Evolutionary conservation across 805 yeast genomes (phyloP).

Genomic region (Schizosaccharomyces japonicus): DNA sequence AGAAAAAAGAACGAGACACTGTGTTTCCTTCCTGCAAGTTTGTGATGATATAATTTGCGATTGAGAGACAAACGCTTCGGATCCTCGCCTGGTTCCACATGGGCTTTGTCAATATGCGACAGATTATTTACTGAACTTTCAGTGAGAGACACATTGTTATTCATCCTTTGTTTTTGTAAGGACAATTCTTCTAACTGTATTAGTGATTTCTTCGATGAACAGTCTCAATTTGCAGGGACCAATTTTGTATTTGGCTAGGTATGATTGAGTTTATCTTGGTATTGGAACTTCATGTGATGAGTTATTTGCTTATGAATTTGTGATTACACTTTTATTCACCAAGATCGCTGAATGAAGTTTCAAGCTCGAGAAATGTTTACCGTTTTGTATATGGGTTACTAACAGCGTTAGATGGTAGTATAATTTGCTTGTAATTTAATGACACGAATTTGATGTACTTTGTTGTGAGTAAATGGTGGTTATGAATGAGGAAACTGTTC

Average conservation of each 20-base stretch:
- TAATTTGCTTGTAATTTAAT: no score
- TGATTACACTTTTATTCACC: background rate
- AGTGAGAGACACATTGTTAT: background rate
- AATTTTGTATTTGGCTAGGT: background rate
- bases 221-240: no score
- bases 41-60: conserved; percentile 3
- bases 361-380: background rate
- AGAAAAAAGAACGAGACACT: no score
- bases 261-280: background rate
- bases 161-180: background rate
- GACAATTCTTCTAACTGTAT: background rate
- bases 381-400: no score
- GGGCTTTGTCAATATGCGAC: conserved; percentile 1
- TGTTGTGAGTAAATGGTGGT: no score
- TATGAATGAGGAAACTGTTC: no score
- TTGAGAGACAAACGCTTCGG: background rate
- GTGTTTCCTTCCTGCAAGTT: no score
- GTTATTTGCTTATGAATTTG: background rate
- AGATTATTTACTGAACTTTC: background rate
- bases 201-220: background rate
- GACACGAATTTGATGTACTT: no score
- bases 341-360: background rate
- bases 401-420: no score
- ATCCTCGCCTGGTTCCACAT: background rate
- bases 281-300: background rate